A percentile compares a stretch with the other conserved stretches of the same genome.
Evolutionary conservation across 176 grass and related monocot genomes (phyloP).

Genomic region (Oryza australiensis): DNA sequence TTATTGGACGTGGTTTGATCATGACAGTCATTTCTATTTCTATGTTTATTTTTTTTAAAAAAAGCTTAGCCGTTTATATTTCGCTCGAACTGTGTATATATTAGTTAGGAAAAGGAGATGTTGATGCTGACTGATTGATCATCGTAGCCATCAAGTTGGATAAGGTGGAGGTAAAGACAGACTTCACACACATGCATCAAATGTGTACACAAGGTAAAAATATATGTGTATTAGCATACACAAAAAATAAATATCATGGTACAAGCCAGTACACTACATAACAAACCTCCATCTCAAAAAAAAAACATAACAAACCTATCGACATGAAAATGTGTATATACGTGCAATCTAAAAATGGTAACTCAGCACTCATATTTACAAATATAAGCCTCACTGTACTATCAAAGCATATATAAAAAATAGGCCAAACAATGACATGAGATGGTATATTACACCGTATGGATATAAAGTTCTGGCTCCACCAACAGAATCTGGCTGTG

Average conservation of each 20-base stretch:
- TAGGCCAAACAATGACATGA: not conserved
- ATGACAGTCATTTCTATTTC: not conserved
- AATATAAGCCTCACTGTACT: not conserved
- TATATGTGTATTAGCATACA: not conserved
- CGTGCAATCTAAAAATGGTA: not conserved
- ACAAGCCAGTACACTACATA: not conserved
- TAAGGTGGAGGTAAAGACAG: not conserved
- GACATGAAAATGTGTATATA: not conserved
- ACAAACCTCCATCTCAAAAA: not conserved
- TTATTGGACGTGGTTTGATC: not conserved
- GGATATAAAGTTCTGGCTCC: not conserved
- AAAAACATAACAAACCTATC: not conserved
- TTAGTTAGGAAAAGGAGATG: not conserved
- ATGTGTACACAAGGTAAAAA: not conserved
- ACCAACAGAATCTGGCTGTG: not conserved
- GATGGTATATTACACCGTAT: not conserved
- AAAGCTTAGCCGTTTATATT: not conserved
- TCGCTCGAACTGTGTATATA: not conserved
- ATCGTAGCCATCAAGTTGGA: not conserved
- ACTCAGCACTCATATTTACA: not conserved
- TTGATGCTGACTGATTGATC: not conserved
- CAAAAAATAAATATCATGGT: not conserved
- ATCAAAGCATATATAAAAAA: not conserved
- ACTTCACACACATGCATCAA: not conserved
- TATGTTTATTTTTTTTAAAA: not conserved